phyloP scores from a whole-genome alignment of 441 rosid species.

The Adansonia rubrostipa region DNA sequence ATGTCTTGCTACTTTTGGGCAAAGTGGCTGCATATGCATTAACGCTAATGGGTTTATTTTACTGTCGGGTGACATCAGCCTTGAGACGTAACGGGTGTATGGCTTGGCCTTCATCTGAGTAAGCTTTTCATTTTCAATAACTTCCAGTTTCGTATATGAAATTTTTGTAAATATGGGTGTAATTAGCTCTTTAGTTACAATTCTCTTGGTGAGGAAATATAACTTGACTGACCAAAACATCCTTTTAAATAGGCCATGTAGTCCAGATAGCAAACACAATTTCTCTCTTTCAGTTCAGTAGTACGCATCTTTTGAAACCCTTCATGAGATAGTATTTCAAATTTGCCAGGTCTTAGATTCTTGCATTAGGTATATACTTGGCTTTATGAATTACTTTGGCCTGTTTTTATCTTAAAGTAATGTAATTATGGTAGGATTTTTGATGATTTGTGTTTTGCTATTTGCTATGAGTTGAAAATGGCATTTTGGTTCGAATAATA shows the following conservation, averaged over 20 bases:
- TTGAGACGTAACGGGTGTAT: conserved; percentile 54
- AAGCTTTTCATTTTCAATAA: conserved; percentile 41
- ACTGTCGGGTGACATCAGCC: conserved; percentile 67
- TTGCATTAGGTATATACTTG: conserved; percentile 21
- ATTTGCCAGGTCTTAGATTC: conserved; percentile 7
- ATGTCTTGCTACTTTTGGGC: conserved; percentile 77
- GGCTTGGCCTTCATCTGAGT: conserved; percentile 61
- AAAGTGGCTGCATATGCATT: conserved; percentile 89
- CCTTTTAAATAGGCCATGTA: neutral
- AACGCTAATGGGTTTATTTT: conserved; percentile 85
- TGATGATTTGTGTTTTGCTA: neutral
- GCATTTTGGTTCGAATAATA: conserved; percentile 34
- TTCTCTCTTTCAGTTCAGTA: neutral
- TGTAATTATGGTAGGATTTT: conserved; percentile 2
- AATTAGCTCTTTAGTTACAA: conserved; percentile 19
- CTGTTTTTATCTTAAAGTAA: conserved; percentile 16
- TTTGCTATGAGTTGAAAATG: conserved; percentile 26
- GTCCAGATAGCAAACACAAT: conserved; percentile 1
- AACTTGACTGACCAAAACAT: neutral
- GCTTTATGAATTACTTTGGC: conserved; percentile 19
- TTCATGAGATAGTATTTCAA: neutral
- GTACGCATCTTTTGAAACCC: neutral
- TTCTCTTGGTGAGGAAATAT: conserved; percentile 13
- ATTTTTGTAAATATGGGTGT: neutral
- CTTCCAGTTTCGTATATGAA: neutral